Evolutionary conservation across 2,329 filamentous ascomycete species (phyloP).

Genomic region (Endocalyx cinctus): DNA sequence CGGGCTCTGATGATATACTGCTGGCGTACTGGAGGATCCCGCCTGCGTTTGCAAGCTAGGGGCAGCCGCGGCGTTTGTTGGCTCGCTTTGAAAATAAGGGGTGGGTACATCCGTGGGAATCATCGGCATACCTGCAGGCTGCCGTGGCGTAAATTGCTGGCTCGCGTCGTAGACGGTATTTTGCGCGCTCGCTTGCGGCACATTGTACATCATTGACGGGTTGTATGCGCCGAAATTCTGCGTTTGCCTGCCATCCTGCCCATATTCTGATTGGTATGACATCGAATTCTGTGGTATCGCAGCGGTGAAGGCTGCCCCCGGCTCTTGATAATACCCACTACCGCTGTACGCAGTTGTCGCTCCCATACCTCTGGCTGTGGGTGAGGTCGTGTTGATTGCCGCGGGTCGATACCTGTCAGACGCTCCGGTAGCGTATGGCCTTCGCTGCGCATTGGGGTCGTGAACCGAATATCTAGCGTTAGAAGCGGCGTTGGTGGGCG

Average conservation of each 20-base stretch:
- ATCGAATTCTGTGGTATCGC: slow-evolving; percentile 53
- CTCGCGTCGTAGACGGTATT: slow-evolving; percentile 70
- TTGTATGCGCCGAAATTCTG: slow-evolving; percentile 56
- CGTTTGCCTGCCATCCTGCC: slow-evolving; percentile 54
- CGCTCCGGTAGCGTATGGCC: slow-evolving; percentile 39
- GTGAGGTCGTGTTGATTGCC: slow-evolving; percentile 44
- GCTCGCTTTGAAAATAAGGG: slow-evolving; percentile 71
- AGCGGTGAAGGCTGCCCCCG: slow-evolving; percentile 45
- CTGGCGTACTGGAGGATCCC: slow-evolving; percentile 44
- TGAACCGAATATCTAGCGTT: slow-evolving; percentile 49
- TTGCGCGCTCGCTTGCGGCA: slow-evolving; percentile 58
- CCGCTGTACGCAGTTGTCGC: slow-evolving; percentile 53
- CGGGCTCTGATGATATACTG: slow-evolving; percentile 64
- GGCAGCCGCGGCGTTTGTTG: slow-evolving; percentile 56
- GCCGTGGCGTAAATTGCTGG: slow-evolving; percentile 70
- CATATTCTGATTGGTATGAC: slow-evolving; percentile 58
- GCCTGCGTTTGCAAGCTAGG: slow-evolving; percentile 47
- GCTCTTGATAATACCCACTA: slow-evolving; percentile 56
- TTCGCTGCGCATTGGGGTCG: slow-evolving; percentile 43
- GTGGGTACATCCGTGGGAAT: slow-evolving; percentile 61
- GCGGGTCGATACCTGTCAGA: slow-evolving; percentile 49
- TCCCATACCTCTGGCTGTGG: slow-evolving; percentile 47
- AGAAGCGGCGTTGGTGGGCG: slow-evolving; percentile 58
- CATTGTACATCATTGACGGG: slow-evolving; percentile 74
- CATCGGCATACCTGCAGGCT: slow-evolving; percentile 73